A percentile compares a stretch with the other conserved stretches of the same genome.
phyloP scores from a whole-genome alignment of 768 basidiomycete species.

The Leccinum subtestaceum region DNA sequence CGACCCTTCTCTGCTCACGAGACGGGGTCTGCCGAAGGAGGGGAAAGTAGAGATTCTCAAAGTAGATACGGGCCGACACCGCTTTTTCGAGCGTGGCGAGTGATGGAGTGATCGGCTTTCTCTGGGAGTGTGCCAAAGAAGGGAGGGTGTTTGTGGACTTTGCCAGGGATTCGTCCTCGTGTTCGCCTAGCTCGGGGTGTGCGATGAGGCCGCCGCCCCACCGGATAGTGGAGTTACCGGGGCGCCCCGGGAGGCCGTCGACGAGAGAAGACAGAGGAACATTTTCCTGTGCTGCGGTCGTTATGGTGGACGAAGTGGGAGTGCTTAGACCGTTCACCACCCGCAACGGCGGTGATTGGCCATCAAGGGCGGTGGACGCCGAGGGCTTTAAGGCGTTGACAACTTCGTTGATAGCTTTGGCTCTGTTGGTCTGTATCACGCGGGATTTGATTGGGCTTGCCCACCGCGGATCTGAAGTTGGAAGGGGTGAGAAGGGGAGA shows the following conservation, averaged over 20 bases:
- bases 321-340: slow-evolving; percentile 79
- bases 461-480: slow-evolving; percentile 75
- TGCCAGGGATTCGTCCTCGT: slow-evolving; percentile 42
- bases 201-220: slow-evolving; percentile 59
- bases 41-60: slow-evolving; percentile 87
- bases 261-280: slow-evolving; percentile 41
- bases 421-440: slow-evolving; percentile 64
- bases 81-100: slow-evolving; percentile 91
- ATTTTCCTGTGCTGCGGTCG: slow-evolving; percentile 75
- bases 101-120: slow-evolving; percentile 74
- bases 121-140: slow-evolving; percentile 38
- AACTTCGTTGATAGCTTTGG: slow-evolving; percentile 73
- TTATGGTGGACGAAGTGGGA: slow-evolving; percentile 66
- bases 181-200: slow-evolving; percentile 66
- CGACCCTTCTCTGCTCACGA: slow-evolving; percentile 78
- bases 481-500: slow-evolving; percentile 24
- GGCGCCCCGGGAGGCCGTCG: slow-evolving; percentile 51
- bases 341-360: slow-evolving; percentile 54
- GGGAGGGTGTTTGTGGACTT: slow-evolving; percentile 24
- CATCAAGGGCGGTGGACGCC: slow-evolving; percentile 40
- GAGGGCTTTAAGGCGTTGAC: slow-evolving; percentile 67
- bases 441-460: slow-evolving; percentile 83
- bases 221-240: slow-evolving; percentile 58
- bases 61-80: slow-evolving; percentile 89
- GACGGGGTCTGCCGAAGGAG: slow-evolving; percentile 82